Conservation (phyloP, 2,329 filamentous ascomycete species). For the Claviceps quebecensis region DNA sequence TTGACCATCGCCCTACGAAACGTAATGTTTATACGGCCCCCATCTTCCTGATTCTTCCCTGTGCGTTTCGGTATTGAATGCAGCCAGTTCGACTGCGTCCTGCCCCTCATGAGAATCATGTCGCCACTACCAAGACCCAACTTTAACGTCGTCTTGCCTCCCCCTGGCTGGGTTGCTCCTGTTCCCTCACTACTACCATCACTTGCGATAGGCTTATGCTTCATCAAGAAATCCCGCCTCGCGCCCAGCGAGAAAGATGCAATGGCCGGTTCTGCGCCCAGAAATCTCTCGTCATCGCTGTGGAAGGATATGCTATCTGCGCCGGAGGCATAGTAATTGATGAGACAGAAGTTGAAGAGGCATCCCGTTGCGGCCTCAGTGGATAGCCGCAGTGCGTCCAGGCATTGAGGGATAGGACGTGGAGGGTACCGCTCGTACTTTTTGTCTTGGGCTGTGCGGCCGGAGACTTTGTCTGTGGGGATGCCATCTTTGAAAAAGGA, state of each 20-base stretch:
- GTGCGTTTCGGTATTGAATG: constrained; percentile 66
- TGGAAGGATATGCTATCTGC: constrained; percentile 68
- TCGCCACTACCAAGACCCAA: constrained; percentile 51
- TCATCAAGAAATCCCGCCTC: constrained; percentile 62
- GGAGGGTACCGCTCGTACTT: constrained; percentile 42
- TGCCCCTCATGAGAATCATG: constrained; percentile 66
- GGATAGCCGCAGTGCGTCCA: constrained; percentile 46
- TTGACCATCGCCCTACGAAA: constrained; percentile 58
- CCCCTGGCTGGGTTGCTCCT: constrained; percentile 7
- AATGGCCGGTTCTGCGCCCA: constrained; percentile 55
- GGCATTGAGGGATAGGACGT: constrained; percentile 55
- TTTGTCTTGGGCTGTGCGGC: constrained; percentile 32
- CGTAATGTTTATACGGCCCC: constrained; percentile 62
- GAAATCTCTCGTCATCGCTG: constrained; percentile 66
- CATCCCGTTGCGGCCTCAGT: constrained; percentile 54
- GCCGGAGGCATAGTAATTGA: constrained; percentile 73
- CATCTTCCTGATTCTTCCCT: constrained; percentile 46
- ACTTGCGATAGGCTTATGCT: constrained; percentile 48
- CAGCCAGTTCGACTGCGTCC: constrained; percentile 63
- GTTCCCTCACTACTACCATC: constrained; percentile 13
- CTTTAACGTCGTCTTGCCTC: constrained; percentile 30
- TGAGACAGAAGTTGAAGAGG: constrained; percentile 63
- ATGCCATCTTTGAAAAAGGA: constrained; percentile 37
- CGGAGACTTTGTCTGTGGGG: constrained; percentile 30
- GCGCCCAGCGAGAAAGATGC: constrained; percentile 63